A percentile compares a stretch with the other conserved stretches of the same genome.
Conservation (phyloP, 164 flowering plant species). For the Chimonanthus salicifolius region DNA sequence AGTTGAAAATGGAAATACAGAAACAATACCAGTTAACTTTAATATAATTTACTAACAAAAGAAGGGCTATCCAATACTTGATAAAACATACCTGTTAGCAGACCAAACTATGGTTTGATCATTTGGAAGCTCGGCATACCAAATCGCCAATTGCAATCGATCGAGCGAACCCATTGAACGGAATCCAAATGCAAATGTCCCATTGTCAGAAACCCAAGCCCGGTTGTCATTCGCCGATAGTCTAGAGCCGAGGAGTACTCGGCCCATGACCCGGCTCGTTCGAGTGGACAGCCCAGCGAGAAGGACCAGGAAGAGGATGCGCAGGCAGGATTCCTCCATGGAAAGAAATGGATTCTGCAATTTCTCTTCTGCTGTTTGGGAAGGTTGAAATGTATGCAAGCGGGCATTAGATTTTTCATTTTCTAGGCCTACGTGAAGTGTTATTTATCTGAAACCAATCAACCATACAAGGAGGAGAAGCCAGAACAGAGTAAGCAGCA, state of each 20-base stretch:
- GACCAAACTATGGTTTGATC: conserved; percentile 74
- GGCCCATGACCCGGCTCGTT: conserved; percentile 10
- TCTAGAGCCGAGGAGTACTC: conserved; percentile 49
- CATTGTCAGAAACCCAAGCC: conserved; percentile 65
- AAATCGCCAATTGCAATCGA: conserved; percentile 48
- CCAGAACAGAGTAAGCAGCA: background rate
- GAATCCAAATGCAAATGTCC: conserved; percentile 86
- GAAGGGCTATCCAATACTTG: background rate
- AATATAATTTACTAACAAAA: too few relatives aligned
- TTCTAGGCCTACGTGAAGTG: background rate
- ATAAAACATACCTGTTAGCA: conserved; percentile 52
- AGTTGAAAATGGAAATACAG: too few relatives aligned
- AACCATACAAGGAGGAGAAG: background rate
- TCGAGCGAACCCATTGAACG: conserved; percentile 15
- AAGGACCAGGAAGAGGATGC: background rate
- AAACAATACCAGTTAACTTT: too few relatives aligned
- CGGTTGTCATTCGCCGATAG: conserved; percentile 37
- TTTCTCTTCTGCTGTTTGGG: too few relatives aligned
- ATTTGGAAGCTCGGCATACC: conserved; percentile 64
- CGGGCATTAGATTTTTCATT: too few relatives aligned
- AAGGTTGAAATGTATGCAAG: too few relatives aligned
- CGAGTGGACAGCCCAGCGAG: conserved; percentile 9
- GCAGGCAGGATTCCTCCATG: background rate
- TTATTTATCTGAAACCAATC: too few relatives aligned
- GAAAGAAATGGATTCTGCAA: too few relatives aligned